A percentile compares a stretch with the other conserved stretches of the same genome.
Evolutionary conservation across 1,139 yeast genomes (phyloP).

Genomic region (Suhomyces atakaporum): DNA sequence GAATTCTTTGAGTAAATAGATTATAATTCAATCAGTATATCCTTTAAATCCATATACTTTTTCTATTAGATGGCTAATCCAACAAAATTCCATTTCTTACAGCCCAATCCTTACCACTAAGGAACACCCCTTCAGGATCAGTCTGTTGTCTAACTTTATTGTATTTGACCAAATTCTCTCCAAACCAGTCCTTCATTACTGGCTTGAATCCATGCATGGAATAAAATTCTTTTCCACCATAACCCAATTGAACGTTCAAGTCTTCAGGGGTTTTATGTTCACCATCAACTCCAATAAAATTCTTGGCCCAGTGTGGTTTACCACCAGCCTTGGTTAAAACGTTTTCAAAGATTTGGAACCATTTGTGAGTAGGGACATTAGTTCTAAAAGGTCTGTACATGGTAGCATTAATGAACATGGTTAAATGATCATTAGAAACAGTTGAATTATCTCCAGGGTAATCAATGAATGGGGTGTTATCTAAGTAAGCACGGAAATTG

Average conservation of each 20-base stretch:
- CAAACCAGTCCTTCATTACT: conserved; percentile 77
- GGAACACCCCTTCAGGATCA: conserved; percentile 82
- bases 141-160: conserved; percentile 61
- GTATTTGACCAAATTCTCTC: conserved; percentile 62
- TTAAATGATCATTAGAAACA: conserved; percentile 75
- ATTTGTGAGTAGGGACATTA: conserved; percentile 71
- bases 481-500: conserved; percentile 75
- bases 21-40: too few species aligned
- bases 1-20: background rate
- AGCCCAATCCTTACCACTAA: conserved; percentile 79
- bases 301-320: conserved; percentile 99
- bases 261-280: conserved; percentile 40
- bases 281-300: conserved; percentile 71
- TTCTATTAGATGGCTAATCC: conserved; percentile 1
- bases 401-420: conserved; percentile 88
- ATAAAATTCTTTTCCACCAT: conserved; percentile 57
- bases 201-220: conserved; percentile 80
- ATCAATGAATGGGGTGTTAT: conserved; percentile 68
- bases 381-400: conserved; percentile 90
- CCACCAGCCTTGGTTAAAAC: conserved; percentile 80
- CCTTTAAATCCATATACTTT: background rate
- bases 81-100: conserved; percentile 69
- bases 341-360: conserved; percentile 85
- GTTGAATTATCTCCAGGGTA: conserved; percentile 49
- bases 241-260: conserved; percentile 38